Conservation (phyloP, 768 basidiomycete species). For the Suillus variegatus region DNA sequence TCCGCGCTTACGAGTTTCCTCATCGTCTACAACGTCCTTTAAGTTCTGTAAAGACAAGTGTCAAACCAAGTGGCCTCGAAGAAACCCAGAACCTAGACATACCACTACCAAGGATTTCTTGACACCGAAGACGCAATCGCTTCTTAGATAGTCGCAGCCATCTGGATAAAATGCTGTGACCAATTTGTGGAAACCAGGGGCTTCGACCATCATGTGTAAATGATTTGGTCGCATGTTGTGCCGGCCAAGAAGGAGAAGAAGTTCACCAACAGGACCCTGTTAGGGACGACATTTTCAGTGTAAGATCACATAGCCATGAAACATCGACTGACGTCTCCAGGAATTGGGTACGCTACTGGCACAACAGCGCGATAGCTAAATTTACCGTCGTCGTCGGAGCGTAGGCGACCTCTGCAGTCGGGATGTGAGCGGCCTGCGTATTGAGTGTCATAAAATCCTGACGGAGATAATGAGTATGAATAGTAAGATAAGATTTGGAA, state of each 20-base stretch:
- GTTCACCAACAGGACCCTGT: constrained; percentile 70
- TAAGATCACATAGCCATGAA: constrained; percentile 8
- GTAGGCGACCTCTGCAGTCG: constrained; percentile 74
- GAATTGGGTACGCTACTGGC: constrained; percentile 71
- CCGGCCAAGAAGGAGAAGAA: constrained; percentile 57
- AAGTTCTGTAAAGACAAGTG: constrained; percentile 41
- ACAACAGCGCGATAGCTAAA: constrained; percentile 76
- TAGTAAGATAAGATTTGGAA: constrained; percentile 35
- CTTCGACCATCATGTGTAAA: constrained; percentile 72
- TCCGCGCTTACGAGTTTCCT: constrained; percentile 51
- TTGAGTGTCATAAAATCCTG: constrained; percentile 45
- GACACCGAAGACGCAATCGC: constrained; percentile 82
- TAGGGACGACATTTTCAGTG: constrained; percentile 11
- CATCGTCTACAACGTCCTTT: constrained; percentile 52
- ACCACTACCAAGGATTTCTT: constrained; percentile 79
- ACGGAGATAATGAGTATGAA: background rate
- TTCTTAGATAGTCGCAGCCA: constrained; percentile 63
- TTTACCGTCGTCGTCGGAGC: constrained; percentile 57
- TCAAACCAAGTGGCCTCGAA: constrained; percentile 3
- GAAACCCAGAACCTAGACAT: constrained; percentile 24
- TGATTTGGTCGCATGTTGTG: constrained; percentile 83
- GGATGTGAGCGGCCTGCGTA: constrained; percentile 56
- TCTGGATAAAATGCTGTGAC: constrained; percentile 75
- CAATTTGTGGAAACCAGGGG: constrained; percentile 72
- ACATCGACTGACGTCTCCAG: constrained; percentile 52